A percentile compares a stretch with the other conserved stretches of the same genome.
Evolutionary conservation across 2,329 filamentous ascomycete genomes (phyloP).

Genomic region (Cercospora zeina): DNA sequence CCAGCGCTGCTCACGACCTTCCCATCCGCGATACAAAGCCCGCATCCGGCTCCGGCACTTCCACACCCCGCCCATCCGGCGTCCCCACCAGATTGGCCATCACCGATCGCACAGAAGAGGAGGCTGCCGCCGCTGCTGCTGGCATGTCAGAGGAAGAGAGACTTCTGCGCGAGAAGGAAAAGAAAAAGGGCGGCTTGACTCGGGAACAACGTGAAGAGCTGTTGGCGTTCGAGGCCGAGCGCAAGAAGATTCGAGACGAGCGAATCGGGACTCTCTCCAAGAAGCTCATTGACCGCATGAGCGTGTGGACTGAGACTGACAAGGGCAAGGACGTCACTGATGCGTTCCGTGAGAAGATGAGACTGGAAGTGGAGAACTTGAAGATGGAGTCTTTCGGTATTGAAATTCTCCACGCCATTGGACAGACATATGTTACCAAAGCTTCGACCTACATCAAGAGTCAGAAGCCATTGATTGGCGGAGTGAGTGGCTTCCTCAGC

Average conservation of each 20-base stretch:
- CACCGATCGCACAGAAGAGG: slow-evolving; percentile 83
- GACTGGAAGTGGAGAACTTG: slow-evolving; percentile 91
- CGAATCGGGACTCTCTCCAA: slow-evolving; percentile 79
- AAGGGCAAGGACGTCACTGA: slow-evolving; percentile 79
- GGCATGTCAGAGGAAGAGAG: slow-evolving; percentile 72
- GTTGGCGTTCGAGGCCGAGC: slow-evolving; percentile 82
- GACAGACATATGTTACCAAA: slow-evolving; percentile 85
- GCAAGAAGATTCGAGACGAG: slow-evolving; percentile 79
- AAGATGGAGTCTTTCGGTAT: slow-evolving; percentile 99
- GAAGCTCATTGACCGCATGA: slow-evolving; percentile 86
- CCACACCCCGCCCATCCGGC: slow-evolving; percentile 53
- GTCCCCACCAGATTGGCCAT: slow-evolving; percentile 81
- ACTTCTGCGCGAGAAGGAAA: slow-evolving; percentile 74
- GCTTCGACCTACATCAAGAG: slow-evolving; percentile 84
- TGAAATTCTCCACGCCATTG: slow-evolving; percentile 94
- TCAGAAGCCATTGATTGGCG: slow-evolving; percentile 81
- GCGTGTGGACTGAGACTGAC: slow-evolving; percentile 96
- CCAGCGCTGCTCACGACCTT: slow-evolving; percentile 29
- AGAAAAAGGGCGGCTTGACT: slow-evolving; percentile 81
- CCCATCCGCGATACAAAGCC: slow-evolving; percentile 32
- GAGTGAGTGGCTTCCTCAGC: slow-evolving; percentile 91
- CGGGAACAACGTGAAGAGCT: slow-evolving; percentile 95
- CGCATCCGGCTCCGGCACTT: slow-evolving; percentile 44
- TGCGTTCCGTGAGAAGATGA: slow-evolving; percentile 91
- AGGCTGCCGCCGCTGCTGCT: slow-evolving; percentile 63